Percentiles rank a stretch among this genome's conserved stretches.
phyloP scores from a whole-genome alignment of 2,329 filamentous ascomycete species.

The Colletotrichum euphorbiae region DNA sequence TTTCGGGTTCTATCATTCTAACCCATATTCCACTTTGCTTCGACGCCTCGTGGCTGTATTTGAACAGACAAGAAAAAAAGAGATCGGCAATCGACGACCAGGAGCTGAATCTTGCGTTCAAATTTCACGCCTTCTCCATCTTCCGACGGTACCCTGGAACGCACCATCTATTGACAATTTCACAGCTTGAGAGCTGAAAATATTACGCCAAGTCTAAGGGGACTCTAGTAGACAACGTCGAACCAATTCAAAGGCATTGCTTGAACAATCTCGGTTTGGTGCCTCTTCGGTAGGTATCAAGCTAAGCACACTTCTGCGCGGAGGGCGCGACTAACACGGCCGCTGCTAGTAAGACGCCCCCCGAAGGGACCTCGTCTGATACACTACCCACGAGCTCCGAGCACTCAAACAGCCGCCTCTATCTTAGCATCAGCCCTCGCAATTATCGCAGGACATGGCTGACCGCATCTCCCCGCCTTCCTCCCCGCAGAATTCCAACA shows the following conservation, averaged over 20 bases:
- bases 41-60: background rate
- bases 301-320: slow-evolving; percentile 21
- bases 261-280: slow-evolving; percentile 6
- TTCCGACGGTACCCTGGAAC: background rate
- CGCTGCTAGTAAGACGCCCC: slow-evolving; percentile 33
- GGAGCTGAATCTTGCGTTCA: background rate
- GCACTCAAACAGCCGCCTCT: slow-evolving; percentile 25
- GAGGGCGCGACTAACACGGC: slow-evolving; percentile 32
- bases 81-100: slow-evolving; percentile 1
- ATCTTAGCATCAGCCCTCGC: slow-evolving; percentile 28
- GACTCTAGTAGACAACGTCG: slow-evolving; percentile 14
- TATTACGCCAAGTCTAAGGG: slow-evolving; percentile 32
- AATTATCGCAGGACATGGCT: slow-evolving; percentile 25
- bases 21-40: background rate
- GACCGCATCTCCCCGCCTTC: slow-evolving; percentile 36
- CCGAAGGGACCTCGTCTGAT: slow-evolving; percentile 23
- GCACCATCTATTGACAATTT: slow-evolving; percentile 27
- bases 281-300: slow-evolving; percentile 19
- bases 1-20: slow-evolving; percentile 4
- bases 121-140: slow-evolving; percentile 1
- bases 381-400: slow-evolving; percentile 16
- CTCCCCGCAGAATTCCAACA: slow-evolving; percentile 16
- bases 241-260: background rate
- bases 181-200: slow-evolving; percentile 32
- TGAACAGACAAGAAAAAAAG: background rate